Conservation (phyloP, 169 alveolate genomes). For the Besnoitia besnoiti region DNA sequence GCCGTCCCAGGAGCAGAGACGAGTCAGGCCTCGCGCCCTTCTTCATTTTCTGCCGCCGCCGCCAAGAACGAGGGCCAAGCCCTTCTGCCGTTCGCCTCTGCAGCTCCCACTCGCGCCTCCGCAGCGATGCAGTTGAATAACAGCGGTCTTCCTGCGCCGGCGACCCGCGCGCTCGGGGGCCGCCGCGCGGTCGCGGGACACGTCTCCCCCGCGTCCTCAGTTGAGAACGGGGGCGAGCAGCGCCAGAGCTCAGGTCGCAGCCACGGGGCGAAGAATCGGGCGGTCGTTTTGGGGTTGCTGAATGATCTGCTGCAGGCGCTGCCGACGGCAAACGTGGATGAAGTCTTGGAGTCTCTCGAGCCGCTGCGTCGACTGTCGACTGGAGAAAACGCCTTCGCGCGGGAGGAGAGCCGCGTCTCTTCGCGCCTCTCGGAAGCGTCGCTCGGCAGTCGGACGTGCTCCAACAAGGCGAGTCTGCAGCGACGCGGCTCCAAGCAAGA, state of each 20-base stretch:
- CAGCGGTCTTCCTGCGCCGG: too few relatives aligned
- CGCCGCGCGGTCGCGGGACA: not conserved
- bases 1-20: too few relatives aligned
- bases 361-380: not conserved
- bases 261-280: not conserved
- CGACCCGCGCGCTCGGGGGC: too few relatives aligned
- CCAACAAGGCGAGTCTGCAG: not conserved
- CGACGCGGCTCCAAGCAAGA: too few relatives aligned
- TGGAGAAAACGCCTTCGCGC: not conserved
- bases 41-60: too few relatives aligned
- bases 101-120: too few relatives aligned
- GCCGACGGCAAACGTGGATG: not conserved
- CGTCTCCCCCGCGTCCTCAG: not conserved
- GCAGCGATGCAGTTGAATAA: too few relatives aligned
- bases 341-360: not conserved
- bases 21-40: too few relatives aligned
- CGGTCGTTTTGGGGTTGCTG: slow-evolving; percentile 11
- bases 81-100: too few relatives aligned
- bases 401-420: too few relatives aligned
- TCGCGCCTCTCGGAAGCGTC: not conserved
- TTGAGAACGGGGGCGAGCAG: not conserved
- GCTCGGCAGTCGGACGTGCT: not conserved
- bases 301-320: not conserved
- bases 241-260: not conserved
- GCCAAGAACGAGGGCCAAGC: too few relatives aligned